phyloP scores from a whole-genome alignment of 345 rosid species.

The Geranium rotundifolium region DNA sequence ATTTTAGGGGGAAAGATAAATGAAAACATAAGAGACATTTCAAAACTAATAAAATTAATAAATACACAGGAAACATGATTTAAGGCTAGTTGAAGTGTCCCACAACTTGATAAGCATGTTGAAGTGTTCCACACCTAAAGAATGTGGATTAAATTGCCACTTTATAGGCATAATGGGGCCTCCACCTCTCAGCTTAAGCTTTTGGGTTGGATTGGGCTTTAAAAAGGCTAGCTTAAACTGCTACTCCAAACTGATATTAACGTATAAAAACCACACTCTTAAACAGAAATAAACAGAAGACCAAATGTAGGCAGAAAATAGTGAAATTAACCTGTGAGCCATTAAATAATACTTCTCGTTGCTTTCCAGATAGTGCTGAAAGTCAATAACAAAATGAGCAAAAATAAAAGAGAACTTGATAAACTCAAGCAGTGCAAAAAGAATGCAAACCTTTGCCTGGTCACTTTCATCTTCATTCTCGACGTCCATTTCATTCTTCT shows the following conservation, averaged over 20 bases:
- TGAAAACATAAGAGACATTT: too few relatives aligned
- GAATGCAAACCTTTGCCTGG: constrained; percentile 67
- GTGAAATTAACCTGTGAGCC: constrained; percentile 67
- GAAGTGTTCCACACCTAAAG: too few relatives aligned
- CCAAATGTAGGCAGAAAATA: constrained; percentile 1
- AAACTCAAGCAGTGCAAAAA: constrained; percentile 9
- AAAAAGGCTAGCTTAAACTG: too few relatives aligned
- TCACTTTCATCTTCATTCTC: constrained; percentile 87
- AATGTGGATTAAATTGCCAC: too few relatives aligned
- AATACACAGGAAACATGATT: too few relatives aligned
- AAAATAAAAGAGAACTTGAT: constrained; percentile 5
- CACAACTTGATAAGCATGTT: too few relatives aligned
- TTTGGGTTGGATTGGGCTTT: too few relatives aligned
- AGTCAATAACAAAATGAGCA: constrained; percentile 8
- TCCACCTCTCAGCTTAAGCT: too few relatives aligned
- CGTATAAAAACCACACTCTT: background rate
- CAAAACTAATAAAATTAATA: too few relatives aligned
- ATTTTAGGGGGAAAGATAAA: too few relatives aligned
- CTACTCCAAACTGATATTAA: background rate
- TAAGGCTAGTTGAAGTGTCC: too few relatives aligned
- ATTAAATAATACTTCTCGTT: constrained; percentile 88
- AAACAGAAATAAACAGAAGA: background rate
- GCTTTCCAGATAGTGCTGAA: constrained; percentile 92
- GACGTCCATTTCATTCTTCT: constrained; percentile 42
- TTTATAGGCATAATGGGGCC: too few relatives aligned